phyloP scores from a whole-genome alignment of 495 filamentous ascomycete genomes.

The Acidiella bohemica region DNA sequence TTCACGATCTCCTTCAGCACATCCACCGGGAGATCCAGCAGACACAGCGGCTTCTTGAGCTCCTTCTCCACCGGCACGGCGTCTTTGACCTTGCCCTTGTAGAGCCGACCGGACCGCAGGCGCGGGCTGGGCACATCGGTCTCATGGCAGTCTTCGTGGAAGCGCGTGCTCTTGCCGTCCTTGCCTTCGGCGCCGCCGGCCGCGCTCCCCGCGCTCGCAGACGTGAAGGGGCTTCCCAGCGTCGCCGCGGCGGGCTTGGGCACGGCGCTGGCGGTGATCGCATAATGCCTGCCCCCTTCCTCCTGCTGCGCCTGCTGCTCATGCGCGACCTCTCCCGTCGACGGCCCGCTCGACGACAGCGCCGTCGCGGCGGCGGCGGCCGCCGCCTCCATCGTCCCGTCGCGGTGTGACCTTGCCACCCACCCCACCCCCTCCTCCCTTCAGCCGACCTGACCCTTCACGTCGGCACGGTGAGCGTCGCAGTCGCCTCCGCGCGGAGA shows the following conservation, averaged over 20 bases:
- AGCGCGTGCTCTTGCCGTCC: slow-evolving; percentile 13
- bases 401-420: too few species aligned
- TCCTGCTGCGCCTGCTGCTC: not conserved
- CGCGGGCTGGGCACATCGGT: slow-evolving; percentile 13
- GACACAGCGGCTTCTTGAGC: slow-evolving; percentile 30
- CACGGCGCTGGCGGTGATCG: slow-evolving; percentile 6
- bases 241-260: slow-evolving; percentile 2
- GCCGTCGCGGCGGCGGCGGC: not conserved
- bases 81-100: slow-evolving; percentile 28
- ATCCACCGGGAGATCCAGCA: slow-evolving; percentile 79
- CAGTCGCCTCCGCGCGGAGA: too few species aligned
- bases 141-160: slow-evolving; percentile 18
- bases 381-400: slow-evolving; percentile 8
- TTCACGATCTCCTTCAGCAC: slow-evolving; percentile 78
- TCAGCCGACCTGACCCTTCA: too few species aligned
- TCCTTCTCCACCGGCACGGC: slow-evolving; percentile 10
- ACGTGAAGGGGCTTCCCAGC: not conserved
- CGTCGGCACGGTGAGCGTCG: too few species aligned
- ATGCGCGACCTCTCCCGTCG: not conserved
- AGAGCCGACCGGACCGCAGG: slow-evolving; percentile 11
- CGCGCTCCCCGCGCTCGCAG: not conserved
- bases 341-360: slow-evolving; percentile 1
- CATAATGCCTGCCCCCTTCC: slow-evolving; percentile 12
- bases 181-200: slow-evolving; percentile 8
- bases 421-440: too few species aligned